These are phyloP conservation scores for Aspergillus wentii DNA, from an alignment of 495 filamentous ascomycete species.

Conservation along the genomic window DNA sequence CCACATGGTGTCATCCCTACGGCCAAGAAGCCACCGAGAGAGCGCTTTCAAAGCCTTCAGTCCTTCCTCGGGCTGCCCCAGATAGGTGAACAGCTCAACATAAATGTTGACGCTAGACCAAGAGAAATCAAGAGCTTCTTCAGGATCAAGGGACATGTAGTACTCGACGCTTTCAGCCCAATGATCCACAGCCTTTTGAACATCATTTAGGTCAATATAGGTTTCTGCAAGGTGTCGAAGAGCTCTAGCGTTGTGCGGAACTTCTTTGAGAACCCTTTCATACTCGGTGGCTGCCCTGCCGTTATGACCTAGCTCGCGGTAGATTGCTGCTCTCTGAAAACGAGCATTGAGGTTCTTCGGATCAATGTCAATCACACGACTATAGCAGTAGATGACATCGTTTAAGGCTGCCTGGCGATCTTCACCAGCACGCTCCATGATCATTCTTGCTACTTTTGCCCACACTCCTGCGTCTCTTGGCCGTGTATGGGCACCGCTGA, in stretches of 20 bases:
- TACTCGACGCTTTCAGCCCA: slow-evolving; percentile 58
- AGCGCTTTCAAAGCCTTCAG: slow-evolving; percentile 63
- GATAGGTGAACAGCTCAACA: slow-evolving; percentile 66
- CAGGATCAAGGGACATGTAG: slow-evolving; percentile 42
- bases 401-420: slow-evolving; percentile 46
- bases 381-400: slow-evolving; percentile 64
- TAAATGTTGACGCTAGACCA: slow-evolving; percentile 87
- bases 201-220: slow-evolving; percentile 54
- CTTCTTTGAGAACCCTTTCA: slow-evolving; percentile 51
- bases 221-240: slow-evolving; percentile 61
- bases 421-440: slow-evolving; percentile 56
- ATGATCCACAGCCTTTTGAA: slow-evolving; percentile 50
- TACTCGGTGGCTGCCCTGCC: slow-evolving; percentile 59
- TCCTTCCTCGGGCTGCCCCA: slow-evolving; percentile 57
- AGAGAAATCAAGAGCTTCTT: slow-evolving; percentile 52
- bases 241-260: slow-evolving; percentile 55
- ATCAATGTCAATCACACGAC: slow-evolving; percentile 60
- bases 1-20: slow-evolving; percentile 73
- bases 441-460: slow-evolving; percentile 62
- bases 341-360: slow-evolving; percentile 53
- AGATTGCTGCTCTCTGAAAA: slow-evolving; percentile 54
- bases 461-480: slow-evolving; percentile 64
- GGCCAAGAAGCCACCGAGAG: slow-evolving; percentile 76
- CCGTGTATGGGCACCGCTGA: slow-evolving; percentile 67
- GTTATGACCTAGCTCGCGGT: slow-evolving; percentile 51